Base-by-base conservation (phyloP, 2,329 filamentous ascomycete genomes). In the Microsporum audouinii region DNA sequence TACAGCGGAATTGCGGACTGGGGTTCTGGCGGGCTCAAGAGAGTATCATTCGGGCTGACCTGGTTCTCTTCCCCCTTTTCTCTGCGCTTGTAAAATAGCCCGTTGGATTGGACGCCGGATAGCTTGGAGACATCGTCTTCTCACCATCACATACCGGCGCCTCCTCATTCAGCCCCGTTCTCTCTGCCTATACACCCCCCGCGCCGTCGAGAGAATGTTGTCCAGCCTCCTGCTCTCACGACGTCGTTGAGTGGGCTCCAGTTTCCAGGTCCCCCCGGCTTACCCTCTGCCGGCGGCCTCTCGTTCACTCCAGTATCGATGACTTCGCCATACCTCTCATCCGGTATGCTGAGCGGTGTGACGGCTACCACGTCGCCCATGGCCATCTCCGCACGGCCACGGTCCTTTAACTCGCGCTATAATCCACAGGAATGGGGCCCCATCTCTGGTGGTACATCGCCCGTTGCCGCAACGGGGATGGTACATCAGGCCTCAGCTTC, bases 341-440 rank as follows among this genome's bases (percentile, higher is more conserved):
- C 68, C 5, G 71, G 70, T 33, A 67, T 70, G 34, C 56, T 64
- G 33, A 62, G 60, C 45, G 63, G 63, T 38, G 14, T 61, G 23
- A 39, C 58, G n/a, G 2, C 60, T 60, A 69, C 72, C 8, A 68
- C 72, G 59, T 74, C 71, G 23, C 68, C 71, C 8, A 74, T 76
- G 60, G 73, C 76, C 31, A 76, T 78, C 75, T 69, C 74, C n/a
- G 71, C 72, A 53, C 73, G 77, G 64, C 70, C 74, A 5, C 61
- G 69, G 33, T 67, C 68, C 34, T 78, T 77, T 64, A 77, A 69
- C 66, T 71, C 74, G 29, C 72, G 75, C 6, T 80, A 80, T 63
- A 78, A 80, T 64, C 78, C 78, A 39, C 76, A 76, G 63, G 75
- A 79, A 70, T 80, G 78, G 78, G 76, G 73, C 0, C 73, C 74